Percentiles rank a stretch among this genome's conserved stretches.
Conservation (phyloP, 768 basidiomycete genomes). For the Rubroboletus pulcherrimus region DNA sequence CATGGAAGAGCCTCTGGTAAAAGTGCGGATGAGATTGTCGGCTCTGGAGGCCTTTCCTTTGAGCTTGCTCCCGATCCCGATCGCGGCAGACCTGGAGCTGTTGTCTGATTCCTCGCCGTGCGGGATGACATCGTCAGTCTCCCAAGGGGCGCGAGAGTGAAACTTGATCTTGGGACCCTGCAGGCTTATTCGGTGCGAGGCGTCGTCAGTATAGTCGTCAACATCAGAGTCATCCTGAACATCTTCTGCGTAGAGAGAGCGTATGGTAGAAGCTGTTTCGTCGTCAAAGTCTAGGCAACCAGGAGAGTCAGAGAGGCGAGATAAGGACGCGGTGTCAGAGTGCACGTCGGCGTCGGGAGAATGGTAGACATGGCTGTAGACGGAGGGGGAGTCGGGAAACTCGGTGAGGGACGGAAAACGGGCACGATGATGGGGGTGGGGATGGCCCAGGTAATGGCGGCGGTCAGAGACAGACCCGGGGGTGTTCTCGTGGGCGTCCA, state of each 20-base stretch:
- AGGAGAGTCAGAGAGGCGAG: conserved; percentile 44
- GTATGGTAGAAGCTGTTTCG: conserved; percentile 34
- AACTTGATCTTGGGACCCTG: conserved; percentile 83
- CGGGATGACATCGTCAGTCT: conserved; percentile 49
- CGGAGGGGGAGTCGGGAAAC: conserved; percentile 63
- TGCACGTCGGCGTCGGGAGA: conserved; percentile 43
- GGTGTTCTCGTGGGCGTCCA: conserved; percentile 36
- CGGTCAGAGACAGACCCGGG: conserved; percentile 41
- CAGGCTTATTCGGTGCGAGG: conserved; percentile 57
- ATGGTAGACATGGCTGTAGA: conserved; percentile 60
- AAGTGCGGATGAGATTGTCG: conserved; percentile 41
- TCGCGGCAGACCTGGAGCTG: conserved; percentile 28
- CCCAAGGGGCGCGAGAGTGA: conserved; percentile 82
- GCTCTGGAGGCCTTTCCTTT: conserved; percentile 28
- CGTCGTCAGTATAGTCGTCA: conserved; percentile 42
- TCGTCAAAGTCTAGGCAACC: conserved; percentile 56
- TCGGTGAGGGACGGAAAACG: conserved; percentile 56
- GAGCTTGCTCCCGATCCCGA: conserved; percentile 29
- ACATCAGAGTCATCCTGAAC: conserved; percentile 33
- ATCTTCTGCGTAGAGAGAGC: conserved; percentile 28
- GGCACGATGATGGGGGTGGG: conserved; percentile 37
- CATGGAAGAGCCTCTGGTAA: conserved; percentile 43
- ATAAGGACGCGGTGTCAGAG: conserved; percentile 29
- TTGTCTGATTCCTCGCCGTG: conserved; percentile 48
- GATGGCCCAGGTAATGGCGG: conserved; percentile 39